Conservation (phyloP, 371 early-diverging fungal species). For the Mucor piriformis region DNA sequence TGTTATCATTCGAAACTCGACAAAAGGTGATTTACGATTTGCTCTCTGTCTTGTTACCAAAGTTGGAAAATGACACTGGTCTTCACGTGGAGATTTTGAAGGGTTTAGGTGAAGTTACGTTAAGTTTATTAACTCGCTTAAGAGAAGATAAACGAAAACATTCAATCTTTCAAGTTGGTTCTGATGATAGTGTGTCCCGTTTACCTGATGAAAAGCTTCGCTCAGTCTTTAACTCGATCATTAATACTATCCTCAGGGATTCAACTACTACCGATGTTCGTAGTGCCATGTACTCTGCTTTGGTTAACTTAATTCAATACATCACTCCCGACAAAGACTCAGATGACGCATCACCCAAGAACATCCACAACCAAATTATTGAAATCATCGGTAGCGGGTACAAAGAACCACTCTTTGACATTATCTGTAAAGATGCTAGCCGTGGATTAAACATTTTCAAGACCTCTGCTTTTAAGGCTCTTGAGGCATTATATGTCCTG, state of each 20-base stretch:
- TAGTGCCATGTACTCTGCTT: slow-evolving; percentile 76
- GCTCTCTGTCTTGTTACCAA: slow-evolving; percentile 56
- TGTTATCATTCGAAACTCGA: slow-evolving; percentile 56
- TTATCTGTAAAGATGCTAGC: slow-evolving; percentile 80
- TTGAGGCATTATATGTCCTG: slow-evolving; percentile 64
- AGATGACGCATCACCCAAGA: not conserved
- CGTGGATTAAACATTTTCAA: slow-evolving; percentile 81
- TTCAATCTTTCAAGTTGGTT: slow-evolving; percentile 1
- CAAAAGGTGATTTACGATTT: slow-evolving; percentile 66
- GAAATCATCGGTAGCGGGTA: slow-evolving; percentile 42
- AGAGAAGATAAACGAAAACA: slow-evolving; percentile 23
- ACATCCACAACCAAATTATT: slow-evolving; percentile 52
- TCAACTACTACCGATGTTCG: slow-evolving; percentile 64
- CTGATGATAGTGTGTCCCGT: slow-evolving; percentile 16
- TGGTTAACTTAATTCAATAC: slow-evolving; percentile 73
- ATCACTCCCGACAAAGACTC: slow-evolving; percentile 21
- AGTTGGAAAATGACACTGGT: slow-evolving; percentile 19
- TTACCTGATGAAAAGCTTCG: slow-evolving; percentile 55
- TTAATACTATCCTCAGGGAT: slow-evolving; percentile 61
- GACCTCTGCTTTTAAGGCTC: slow-evolving; percentile 77
- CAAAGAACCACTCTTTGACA: slow-evolving; percentile 65
- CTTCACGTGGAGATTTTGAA: slow-evolving; percentile 41
- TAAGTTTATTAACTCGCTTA: slow-evolving; percentile 54
- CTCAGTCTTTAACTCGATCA: slow-evolving; percentile 61
- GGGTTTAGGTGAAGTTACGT: slow-evolving; percentile 43